Percentiles rank a stretch among this genome's conserved stretches.
phyloP scores from a whole-genome alignment of 768 basidiomycete genomes.

The Zangia roseola region DNA sequence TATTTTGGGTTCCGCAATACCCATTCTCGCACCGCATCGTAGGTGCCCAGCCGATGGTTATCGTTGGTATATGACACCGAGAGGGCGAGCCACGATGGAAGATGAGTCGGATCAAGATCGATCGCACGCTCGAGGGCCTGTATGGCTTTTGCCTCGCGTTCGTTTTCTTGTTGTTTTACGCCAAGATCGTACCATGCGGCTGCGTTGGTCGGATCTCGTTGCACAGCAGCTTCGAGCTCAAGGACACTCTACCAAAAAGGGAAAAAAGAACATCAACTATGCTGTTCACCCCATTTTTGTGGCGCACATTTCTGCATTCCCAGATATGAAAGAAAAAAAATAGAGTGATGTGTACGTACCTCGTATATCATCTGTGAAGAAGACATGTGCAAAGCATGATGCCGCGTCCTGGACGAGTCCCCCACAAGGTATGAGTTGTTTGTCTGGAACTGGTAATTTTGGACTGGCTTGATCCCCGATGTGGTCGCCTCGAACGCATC shows the following conservation, averaged over 20 bases:
- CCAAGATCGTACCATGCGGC: conserved; percentile 89
- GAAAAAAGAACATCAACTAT: conserved; percentile 18
- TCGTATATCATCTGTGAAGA: conserved; percentile 34
- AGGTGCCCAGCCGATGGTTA: conserved; percentile 67
- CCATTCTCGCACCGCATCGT: conserved; percentile 85
- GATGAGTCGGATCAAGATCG: conserved; percentile 73
- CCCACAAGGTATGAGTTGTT: conserved; percentile 78
- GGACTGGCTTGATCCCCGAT: conserved; percentile 55
- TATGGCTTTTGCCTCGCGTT: conserved; percentile 88
- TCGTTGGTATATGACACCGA: conserved; percentile 93
- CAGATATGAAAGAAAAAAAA: conserved; percentile 13
- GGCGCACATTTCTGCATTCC: conserved; percentile 6
- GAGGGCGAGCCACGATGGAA: conserved; percentile 86
- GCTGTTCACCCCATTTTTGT: conserved; percentile 4
- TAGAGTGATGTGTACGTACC: conserved; percentile 31
- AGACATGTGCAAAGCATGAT: conserved; percentile 40
- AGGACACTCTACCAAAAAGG: conserved; percentile 64
- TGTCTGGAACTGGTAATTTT: conserved; percentile 67
- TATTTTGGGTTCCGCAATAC: conserved; percentile 59
- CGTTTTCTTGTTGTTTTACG: conserved; percentile 97
- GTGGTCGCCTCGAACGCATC: conserved; percentile 77
- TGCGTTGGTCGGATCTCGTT: conserved; percentile 68
- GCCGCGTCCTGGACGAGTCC: conserved; percentile 49
- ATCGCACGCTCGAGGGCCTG: conserved; percentile 79
- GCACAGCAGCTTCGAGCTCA: conserved; percentile 87